Conservation (phyloP, 352 stramenopile genomes). For the Pythium insidiosum region DNA sequence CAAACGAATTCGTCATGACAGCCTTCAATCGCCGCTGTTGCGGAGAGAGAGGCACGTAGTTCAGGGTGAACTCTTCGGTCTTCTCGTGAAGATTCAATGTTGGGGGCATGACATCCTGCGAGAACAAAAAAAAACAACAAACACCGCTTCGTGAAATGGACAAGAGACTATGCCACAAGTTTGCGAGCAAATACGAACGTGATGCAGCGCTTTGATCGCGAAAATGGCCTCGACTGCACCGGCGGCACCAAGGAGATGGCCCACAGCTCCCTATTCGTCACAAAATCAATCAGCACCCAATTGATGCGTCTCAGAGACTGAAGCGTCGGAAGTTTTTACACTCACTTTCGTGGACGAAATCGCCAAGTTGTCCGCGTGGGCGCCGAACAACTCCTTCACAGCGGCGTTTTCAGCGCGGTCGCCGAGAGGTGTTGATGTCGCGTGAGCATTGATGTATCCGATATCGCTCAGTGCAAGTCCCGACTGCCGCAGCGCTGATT, state of each 20-base stretch:
- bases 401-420: conserved; percentile 93
- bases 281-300: background rate
- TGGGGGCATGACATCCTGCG: conserved; percentile 84
- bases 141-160: no score
- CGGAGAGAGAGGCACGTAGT: conserved; percentile 65
- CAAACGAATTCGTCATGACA: conserved; percentile 95
- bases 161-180: no score
- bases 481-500: conserved; percentile 79
- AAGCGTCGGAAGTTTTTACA: background rate
- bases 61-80: conserved; percentile 74
- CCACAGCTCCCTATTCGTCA: conserved; percentile 75
- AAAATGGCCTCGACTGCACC: conserved; percentile 96
- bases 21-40: conserved; percentile 69
- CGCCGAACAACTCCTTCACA: conserved; percentile 83
- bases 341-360: conserved; percentile 80
- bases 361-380: conserved; percentile 36
- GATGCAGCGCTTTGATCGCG: conserved; percentile 87
- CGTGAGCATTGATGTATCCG: conserved; percentile 98
- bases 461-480: conserved; percentile 77
- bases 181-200: conserved; percentile 62
- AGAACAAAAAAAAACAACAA: no score
- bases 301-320: no score
- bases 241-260: conserved; percentile 94
- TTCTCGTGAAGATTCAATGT: conserved; percentile 91
- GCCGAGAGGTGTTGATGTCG: conserved; percentile 96